phyloP scores from a whole-genome alignment of 1,139 yeast genomes.

The Candida gigantensis region DNA sequence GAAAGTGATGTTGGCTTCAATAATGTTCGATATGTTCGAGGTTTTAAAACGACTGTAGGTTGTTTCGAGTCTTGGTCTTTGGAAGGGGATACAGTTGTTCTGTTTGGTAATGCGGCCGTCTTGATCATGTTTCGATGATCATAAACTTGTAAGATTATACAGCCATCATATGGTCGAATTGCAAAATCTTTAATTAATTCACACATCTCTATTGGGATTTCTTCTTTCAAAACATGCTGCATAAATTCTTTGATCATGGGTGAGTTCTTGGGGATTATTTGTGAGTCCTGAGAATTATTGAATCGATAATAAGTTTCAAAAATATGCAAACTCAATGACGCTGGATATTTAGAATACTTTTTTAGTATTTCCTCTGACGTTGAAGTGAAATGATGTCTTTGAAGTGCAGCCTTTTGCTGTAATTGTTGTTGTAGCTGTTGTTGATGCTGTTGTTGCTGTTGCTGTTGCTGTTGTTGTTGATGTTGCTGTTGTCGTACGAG shows the following conservation, averaged over 20 bases:
- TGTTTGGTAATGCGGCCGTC: constrained; percentile 13
- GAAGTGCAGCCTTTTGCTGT: constrained; percentile 34
- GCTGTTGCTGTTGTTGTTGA: constrained; percentile 15
- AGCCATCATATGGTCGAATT: constrained; percentile 83
- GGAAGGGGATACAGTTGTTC: constrained; percentile 11
- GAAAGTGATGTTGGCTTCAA: constrained; percentile 80
- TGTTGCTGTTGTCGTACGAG: constrained; percentile 13
- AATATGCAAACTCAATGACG: constrained; percentile 85
- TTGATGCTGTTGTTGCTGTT: constrained; percentile 11
- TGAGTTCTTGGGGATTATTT: constrained; percentile 76
- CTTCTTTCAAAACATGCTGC: constrained; percentile 74
- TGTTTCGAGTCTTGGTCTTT: constrained; percentile 8
- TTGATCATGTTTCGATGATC: constrained; percentile 60
- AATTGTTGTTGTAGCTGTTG: constrained; percentile 22
- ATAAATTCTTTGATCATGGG: constrained; percentile 80
- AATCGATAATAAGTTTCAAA: constrained; percentile 87
- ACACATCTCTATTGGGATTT: constrained; percentile 85
- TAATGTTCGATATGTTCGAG: constrained; percentile 74
- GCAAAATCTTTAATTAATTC: constrained; percentile 88
- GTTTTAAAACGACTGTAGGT: constrained; percentile 31
- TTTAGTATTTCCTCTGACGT: constrained; percentile 73
- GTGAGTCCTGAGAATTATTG: constrained; percentile 67
- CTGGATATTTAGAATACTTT: constrained; percentile 75
- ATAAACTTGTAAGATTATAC: constrained; percentile 76
- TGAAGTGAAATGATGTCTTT: constrained; percentile 61